phyloP scores from a whole-genome alignment of 345 rosid genomes.

The Nephelium lappaceum region DNA sequence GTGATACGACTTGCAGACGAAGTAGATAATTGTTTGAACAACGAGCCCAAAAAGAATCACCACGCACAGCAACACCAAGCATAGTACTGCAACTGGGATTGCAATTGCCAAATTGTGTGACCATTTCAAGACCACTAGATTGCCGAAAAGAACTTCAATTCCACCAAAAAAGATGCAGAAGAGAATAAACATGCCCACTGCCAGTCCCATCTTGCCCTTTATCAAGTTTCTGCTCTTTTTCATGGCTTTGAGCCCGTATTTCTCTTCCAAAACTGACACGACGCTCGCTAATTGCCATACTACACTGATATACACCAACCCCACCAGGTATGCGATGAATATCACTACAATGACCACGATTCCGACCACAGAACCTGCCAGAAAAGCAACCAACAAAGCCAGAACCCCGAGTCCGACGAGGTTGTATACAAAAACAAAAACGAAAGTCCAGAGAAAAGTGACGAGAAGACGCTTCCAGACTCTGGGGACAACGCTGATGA shows the following conservation, averaged over 20 bases:
- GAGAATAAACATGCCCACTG: constrained; percentile 25
- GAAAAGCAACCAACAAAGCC: not conserved
- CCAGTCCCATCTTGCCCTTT: constrained; percentile 42
- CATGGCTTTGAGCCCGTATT: constrained; percentile 47
- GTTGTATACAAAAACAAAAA: constrained; percentile 31
- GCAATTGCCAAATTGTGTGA: not conserved
- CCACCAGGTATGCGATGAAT: constrained; percentile 17
- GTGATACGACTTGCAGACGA: constrained; percentile 62
- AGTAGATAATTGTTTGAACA: constrained; percentile 47
- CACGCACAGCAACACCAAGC: constrained; percentile 31
- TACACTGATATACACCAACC: constrained; percentile 43
- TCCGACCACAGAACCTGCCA: not conserved
- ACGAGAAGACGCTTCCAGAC: constrained; percentile 56
- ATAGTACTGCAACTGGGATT: constrained; percentile 27
- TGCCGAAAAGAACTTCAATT: constrained; percentile 21
- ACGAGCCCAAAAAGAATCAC: constrained; percentile 43
- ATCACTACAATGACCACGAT: not conserved
- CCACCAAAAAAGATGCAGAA: constrained; percentile 13
- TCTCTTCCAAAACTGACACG: constrained; percentile 56
- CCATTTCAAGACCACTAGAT: constrained; percentile 9
- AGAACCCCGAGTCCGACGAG: constrained; percentile 18
- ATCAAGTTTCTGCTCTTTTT: constrained; percentile 38
- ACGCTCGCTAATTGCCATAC: constrained; percentile 55
- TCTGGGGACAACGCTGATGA: constrained; percentile 39
- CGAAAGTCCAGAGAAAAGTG: constrained; percentile 43